Conservation (phyloP, 2,329 filamentous ascomycete genomes). For the Gliomastix tumulicola region DNA sequence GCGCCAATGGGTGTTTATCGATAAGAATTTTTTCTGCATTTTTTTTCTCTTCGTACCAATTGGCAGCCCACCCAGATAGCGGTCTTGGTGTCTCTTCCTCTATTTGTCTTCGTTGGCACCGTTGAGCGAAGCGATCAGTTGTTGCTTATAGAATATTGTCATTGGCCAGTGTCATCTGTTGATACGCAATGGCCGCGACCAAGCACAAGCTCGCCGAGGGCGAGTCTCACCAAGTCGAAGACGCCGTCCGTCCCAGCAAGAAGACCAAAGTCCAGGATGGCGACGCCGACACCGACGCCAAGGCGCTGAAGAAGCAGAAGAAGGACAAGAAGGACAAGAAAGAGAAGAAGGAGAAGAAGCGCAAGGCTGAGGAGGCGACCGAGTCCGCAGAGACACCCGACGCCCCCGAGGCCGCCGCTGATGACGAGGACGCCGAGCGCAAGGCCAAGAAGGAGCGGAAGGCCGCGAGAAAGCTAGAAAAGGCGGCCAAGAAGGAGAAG, state of each 20-base stretch:
- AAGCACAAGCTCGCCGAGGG: conserved; percentile 29
- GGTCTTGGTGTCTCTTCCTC: too few relatives aligned
- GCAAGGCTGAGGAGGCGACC: conserved; percentile 15
- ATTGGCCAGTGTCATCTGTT: too few relatives aligned
- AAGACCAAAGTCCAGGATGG: conserved; percentile 28
- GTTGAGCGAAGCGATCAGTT: too few relatives aligned
- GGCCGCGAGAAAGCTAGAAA: conserved; percentile 15
- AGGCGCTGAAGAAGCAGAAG: conserved; percentile 31
- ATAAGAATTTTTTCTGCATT: too few relatives aligned
- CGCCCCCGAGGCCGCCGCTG: conserved; percentile 16
- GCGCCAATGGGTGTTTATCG: too few relatives aligned
- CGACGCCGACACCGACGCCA: conserved; percentile 16
- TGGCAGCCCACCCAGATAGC: too few relatives aligned
- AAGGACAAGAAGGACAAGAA: conserved; percentile 34
- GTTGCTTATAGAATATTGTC: too few relatives aligned
- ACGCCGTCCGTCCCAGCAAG: conserved; percentile 23
- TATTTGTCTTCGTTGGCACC: too few relatives aligned
- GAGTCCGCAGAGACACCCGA: conserved; percentile 8
- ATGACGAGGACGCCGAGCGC: conserved; percentile 24
- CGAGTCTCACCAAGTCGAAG: conserved; percentile 17
- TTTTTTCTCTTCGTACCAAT: too few relatives aligned
- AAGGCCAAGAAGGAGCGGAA: conserved; percentile 21
- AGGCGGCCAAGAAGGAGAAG: conserved; percentile 13
- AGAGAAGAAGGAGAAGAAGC: conserved; percentile 29
- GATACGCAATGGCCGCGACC: conserved; percentile 28